A percentile compares a stretch with the other conserved stretches of the same genome.
These are phyloP conservation scores for Cercospora zeae-maydis DNA, from an alignment of 2,329 filamentous ascomycete species.

Conservation along the genomic window DNA sequence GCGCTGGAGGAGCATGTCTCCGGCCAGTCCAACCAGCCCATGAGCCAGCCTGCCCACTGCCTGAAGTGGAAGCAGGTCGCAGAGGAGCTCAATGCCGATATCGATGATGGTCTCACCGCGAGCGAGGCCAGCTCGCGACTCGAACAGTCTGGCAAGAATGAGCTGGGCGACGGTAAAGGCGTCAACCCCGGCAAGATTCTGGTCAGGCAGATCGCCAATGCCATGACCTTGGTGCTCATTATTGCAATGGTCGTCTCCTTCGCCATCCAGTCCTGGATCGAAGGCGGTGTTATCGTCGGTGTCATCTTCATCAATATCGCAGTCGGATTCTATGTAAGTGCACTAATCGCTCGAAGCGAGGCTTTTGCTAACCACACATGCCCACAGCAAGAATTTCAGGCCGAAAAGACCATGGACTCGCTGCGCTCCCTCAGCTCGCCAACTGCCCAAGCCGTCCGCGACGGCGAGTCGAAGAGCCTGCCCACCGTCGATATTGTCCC, in stretches of 20 bases:
- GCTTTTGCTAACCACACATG: neutral
- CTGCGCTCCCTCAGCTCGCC: conserved; percentile 47
- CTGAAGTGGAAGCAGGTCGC: conserved; percentile 54
- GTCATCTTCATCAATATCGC: conserved; percentile 47
- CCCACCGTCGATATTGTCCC: conserved; percentile 45
- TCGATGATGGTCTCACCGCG: conserved; percentile 64
- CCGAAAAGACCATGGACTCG: conserved; percentile 51
- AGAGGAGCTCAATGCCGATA: conserved; percentile 58
- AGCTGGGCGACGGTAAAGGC: conserved; percentile 64
- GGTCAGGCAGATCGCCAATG: conserved; percentile 69
- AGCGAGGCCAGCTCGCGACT: conserved; percentile 58
- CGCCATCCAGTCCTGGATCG: conserved; percentile 47
- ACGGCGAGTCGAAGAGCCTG: conserved; percentile 43
- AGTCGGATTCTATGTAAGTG: conserved; percentile 40
- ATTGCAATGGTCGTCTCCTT: conserved; percentile 50
- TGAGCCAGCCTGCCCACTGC: conserved; percentile 62
- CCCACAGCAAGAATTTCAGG: conserved; percentile 43
- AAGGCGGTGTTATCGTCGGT: conserved; percentile 47
- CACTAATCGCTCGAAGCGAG: neutral
- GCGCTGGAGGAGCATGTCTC: conserved; percentile 29
- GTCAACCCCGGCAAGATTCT: conserved; percentile 70
- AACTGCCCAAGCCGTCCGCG: conserved; percentile 46
- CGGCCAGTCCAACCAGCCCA: conserved; percentile 45
- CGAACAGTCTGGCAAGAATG: conserved; percentile 62
- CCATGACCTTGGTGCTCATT: conserved; percentile 65